Evolutionary conservation across 257 asterid genomes (phyloP).

Genomic region (Solanum infundibuliforme): DNA sequence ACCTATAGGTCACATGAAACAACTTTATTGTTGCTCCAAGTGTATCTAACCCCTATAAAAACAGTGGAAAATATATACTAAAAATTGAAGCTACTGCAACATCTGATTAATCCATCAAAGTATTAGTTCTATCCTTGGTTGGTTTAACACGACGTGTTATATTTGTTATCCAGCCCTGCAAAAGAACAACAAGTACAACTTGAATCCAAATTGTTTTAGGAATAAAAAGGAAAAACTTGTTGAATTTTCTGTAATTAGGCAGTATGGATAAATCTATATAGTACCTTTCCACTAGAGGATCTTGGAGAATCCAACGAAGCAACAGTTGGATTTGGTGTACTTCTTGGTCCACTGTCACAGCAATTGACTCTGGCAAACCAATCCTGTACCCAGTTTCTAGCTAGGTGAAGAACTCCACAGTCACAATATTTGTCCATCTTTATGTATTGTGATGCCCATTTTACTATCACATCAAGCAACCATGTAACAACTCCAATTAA

Average conservation of each 20-base stretch:
- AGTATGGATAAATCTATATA: background rate
- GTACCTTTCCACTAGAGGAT: background rate
- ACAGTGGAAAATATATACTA: background rate
- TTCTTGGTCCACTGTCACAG: background rate
- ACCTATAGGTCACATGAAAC: background rate
- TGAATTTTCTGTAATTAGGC: background rate
- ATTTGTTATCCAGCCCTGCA: background rate
- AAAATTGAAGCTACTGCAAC: background rate
- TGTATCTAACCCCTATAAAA: background rate
- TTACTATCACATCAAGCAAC: background rate
- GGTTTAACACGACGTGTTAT: background rate
- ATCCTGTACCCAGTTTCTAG: background rate
- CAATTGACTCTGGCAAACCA: background rate
- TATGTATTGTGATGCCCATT: background rate
- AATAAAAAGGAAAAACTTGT: background rate
- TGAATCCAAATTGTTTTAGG: background rate
- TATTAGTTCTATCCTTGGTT: background rate
- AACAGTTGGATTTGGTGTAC: background rate
- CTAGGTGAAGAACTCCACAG: background rate
- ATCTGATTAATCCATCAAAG: background rate
- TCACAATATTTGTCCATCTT: background rate
- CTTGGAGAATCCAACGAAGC: background rate
- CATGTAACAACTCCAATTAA: background rate
- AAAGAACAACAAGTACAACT: background rate
- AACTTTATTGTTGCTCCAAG: background rate